Conservation (phyloP, 257 asterid genomes). For the Handroanthus guayacan region DNA sequence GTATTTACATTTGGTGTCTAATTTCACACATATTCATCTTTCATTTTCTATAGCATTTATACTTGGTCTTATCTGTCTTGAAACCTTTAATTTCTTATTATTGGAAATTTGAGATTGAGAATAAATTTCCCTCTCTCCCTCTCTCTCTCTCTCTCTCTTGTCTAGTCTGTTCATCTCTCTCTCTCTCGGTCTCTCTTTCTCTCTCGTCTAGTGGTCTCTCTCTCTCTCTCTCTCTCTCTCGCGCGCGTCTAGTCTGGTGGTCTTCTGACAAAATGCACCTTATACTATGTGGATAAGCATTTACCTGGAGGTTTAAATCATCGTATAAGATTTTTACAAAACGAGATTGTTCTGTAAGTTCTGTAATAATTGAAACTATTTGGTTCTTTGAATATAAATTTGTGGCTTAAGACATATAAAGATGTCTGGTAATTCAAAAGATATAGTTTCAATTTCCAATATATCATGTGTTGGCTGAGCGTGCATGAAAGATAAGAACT, state of each 20-base stretch:
- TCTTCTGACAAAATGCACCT: not conserved
- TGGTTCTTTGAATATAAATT: not conserved
- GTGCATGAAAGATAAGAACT: constrained; percentile 45
- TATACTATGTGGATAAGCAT: not conserved
- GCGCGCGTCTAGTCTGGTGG: not conserved
- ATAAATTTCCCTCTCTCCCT: not conserved
- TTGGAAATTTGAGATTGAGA: not conserved
- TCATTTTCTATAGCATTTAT: not conserved
- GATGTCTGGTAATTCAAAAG: constrained; percentile 12
- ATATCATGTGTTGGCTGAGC: constrained; percentile 44
- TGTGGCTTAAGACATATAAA: not conserved
- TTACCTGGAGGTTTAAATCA: not conserved
- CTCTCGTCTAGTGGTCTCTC: too few species aligned
- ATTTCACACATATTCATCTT: not conserved
- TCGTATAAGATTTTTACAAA: not conserved
- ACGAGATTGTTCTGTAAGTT: not conserved
- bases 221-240: too few species aligned
- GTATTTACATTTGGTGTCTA: constrained; percentile 1
- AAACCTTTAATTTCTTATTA: not conserved
- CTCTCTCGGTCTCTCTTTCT: too few species aligned
- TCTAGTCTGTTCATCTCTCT: too few species aligned
- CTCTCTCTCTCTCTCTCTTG: constrained; percentile 2
- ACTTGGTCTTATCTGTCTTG: not conserved
- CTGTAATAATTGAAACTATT: not conserved
- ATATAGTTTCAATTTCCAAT: constrained; percentile 52